Evolutionary conservation across 2,329 filamentous ascomycete species (phyloP), one percentile per base, ranked within the genome.

Genomic region (Hirsutella rhossiliensis): DNA sequence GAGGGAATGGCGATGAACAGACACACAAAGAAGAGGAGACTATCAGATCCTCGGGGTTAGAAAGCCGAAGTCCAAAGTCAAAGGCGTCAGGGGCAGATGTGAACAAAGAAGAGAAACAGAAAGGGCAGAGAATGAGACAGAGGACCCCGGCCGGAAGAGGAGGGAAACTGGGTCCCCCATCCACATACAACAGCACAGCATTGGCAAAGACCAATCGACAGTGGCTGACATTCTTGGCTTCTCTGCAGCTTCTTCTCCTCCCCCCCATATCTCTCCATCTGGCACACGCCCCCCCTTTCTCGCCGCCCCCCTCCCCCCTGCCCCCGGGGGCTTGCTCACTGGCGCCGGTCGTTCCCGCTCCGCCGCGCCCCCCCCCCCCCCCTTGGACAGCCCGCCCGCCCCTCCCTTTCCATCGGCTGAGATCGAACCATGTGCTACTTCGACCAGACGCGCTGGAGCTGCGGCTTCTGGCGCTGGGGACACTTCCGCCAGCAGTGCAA

Each of bases 401-500:
- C 9, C 38, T 11, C 29, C 23, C 40, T 27, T n/a, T 23, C 43
- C 30, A 34, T 32, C 15, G 47, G 44, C 46, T 4, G 34, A 36
- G 8, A 18, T 36, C 34, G 34, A 44, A 43, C 60, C 54, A 95
- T 97, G 90, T 96, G 90, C 71, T 96, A 92, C 73, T 97, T 89
- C 72, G 88, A 96, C 58, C 84, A 90, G 66, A 87, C 83, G 63
- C 76, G 79, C 55, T 95, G 85, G 76, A 65, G 65, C 46, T 97
- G 90, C 68, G 84, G 85, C 58, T 90, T 87, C 74, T 95, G 84
- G 82, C 87, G 88, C 65, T 97, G 89, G 89, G 85, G 87, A 52
- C 84, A 83, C 68, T 96, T 96, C 71, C 81, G 85, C 52, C 78
- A 89, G 64, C 89, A 94, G 62, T 97, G 90, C 75, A 82, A 84